These are phyloP conservation scores for Cucurbita maxima DNA, from an alignment of 306 rosid genomes.

Conservation along the genomic window DNA sequence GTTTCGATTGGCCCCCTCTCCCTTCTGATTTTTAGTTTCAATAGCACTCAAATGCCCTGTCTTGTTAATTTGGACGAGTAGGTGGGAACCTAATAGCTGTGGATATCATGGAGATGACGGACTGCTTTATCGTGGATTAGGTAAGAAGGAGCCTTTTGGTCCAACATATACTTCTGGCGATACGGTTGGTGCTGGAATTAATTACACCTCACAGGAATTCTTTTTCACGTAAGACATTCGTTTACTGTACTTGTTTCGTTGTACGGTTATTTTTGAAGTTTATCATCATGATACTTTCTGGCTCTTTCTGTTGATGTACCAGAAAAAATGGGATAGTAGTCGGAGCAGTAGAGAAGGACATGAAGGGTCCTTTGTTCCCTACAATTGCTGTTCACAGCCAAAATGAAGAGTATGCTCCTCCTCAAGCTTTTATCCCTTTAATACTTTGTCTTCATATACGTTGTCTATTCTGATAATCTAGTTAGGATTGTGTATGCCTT, in stretches of 20 bases:
- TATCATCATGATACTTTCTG: neutral
- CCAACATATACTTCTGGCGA: slow-evolving; percentile 82
- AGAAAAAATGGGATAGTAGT: slow-evolving; percentile 83
- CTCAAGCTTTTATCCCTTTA: neutral
- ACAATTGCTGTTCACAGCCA: slow-evolving; percentile 95
- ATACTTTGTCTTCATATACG: neutral
- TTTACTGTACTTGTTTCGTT: neutral
- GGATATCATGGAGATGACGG: slow-evolving; percentile 99
- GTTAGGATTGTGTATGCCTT: neutral
- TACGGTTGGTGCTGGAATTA: slow-evolving; percentile 88
- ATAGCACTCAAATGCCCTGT: neutral
- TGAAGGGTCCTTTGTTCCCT: slow-evolving; percentile 73
- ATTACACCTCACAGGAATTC: slow-evolving; percentile 68
- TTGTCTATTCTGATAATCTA: neutral
- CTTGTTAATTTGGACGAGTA: slow-evolving; percentile 9
- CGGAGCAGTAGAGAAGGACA: slow-evolving; percentile 63
- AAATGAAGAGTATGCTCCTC: slow-evolving; percentile 77
- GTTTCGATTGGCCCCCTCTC: neutral
- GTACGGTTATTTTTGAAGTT: neutral
- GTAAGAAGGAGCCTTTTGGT: slow-evolving; percentile 68
- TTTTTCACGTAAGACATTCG: slow-evolving; percentile 69
- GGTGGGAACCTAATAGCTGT: slow-evolving; percentile 95
- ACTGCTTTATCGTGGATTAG: slow-evolving; percentile 62
- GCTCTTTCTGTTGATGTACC: slow-evolving; percentile 18
- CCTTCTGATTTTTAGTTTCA: neutral